These are phyloP conservation scores for Cryphonectria nitschkei DNA, from an alignment of 2,329 filamentous ascomycete species.

Conservation along the genomic window DNA sequence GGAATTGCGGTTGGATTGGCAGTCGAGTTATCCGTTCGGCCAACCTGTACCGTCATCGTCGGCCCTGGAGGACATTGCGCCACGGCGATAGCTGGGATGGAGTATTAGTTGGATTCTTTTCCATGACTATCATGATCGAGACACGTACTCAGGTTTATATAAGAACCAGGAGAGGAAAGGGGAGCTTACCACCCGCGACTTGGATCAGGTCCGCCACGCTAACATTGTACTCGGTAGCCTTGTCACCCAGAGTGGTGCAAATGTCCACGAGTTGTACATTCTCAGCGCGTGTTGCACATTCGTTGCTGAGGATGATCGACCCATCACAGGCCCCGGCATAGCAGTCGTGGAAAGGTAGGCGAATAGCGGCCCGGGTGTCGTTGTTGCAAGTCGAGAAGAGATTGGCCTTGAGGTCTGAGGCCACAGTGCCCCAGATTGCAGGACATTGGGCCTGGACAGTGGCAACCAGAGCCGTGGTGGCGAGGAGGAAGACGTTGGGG, in stretches of 20 bases:
- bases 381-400: slow-evolving; percentile 31
- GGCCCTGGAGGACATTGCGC: slow-evolving; percentile 33
- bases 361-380: slow-evolving; percentile 36
- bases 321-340: slow-evolving; percentile 37
- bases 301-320: slow-evolving; percentile 36
- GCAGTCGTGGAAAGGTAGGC: slow-evolving; percentile 38
- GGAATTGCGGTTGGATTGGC: slow-evolving; percentile 34
- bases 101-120: not conserved
- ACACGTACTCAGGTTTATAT: not conserved
- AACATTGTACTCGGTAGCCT: slow-evolving; percentile 33
- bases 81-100: slow-evolving; percentile 32
- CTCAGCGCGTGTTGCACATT: slow-evolving; percentile 35
- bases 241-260: slow-evolving; percentile 33
- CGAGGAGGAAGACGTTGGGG: not conserved
- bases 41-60: slow-evolving; percentile 33
- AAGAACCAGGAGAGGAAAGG: not conserved
- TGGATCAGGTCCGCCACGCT: slow-evolving; percentile 37
- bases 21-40: slow-evolving; percentile 33
- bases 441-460: slow-evolving; percentile 7
- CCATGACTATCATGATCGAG: not conserved
- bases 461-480: not conserved
- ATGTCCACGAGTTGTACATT: slow-evolving; percentile 35
- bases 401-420: slow-evolving; percentile 6
- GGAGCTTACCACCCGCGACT: slow-evolving; percentile 36
- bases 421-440: slow-evolving; percentile 16